phyloP scores from a whole-genome alignment of 2,329 filamentous ascomycete genomes.

The Claviceps sp. region DNA sequence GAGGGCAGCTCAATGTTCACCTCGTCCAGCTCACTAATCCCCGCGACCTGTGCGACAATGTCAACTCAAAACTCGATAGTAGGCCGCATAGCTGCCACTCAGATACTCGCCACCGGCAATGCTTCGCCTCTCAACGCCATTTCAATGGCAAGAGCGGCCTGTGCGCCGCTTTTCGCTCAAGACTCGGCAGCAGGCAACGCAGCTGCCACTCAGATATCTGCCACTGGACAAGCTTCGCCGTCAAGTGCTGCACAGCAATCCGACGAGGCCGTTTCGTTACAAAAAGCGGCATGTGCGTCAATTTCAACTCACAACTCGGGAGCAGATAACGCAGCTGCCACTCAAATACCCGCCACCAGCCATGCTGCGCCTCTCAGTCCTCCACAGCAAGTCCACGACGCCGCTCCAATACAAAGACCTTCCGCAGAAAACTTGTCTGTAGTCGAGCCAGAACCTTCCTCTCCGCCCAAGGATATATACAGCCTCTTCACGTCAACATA shows the following conservation, averaged over 20 bases:
- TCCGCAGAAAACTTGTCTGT: neutral
- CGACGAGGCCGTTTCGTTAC: neutral
- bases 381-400: neutral
- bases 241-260: neutral
- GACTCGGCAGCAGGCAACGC: neutral
- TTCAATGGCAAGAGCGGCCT: constrained; percentile 8
- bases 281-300: constrained; percentile 8
- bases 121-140: neutral
- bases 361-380: neutral
- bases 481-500: constrained; percentile 28
- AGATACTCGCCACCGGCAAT: neutral
- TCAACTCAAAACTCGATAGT: constrained; percentile 2
- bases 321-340: neutral
- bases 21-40: constrained; percentile 18
- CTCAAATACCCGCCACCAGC: neutral
- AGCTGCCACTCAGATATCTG: neutral
- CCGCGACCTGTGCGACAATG: constrained; percentile 10
- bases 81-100: neutral
- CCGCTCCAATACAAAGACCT: neutral
- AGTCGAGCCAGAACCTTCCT: neutral
- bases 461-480: constrained; percentile 11
- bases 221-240: neutral
- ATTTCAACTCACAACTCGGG: constrained; percentile 1
- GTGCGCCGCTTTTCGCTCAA: neutral
- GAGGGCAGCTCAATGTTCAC: constrained; percentile 14